Evolutionary conservation across 495 filamentous ascomycete genomes (phyloP).

Genomic region (Trypethelium eluteriae): DNA sequence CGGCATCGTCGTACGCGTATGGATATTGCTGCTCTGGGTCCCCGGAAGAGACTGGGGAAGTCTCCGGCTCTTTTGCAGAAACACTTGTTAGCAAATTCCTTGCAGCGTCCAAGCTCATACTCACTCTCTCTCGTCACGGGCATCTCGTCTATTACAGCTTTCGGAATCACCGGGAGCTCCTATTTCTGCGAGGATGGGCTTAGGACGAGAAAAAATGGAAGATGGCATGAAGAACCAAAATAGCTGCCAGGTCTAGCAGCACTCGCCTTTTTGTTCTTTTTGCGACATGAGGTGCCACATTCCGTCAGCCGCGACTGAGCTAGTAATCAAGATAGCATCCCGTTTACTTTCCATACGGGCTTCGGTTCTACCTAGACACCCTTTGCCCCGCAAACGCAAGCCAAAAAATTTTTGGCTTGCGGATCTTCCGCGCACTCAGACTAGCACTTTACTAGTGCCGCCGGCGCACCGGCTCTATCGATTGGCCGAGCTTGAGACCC

Average conservation of each 20-base stretch:
- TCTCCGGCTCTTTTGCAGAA: not conserved
- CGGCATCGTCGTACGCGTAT: conserved; percentile 14
- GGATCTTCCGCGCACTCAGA: not conserved
- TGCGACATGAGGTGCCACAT: too few species aligned
- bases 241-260: too few species aligned
- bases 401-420: not conserved
- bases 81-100: not conserved
- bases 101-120: not conserved
- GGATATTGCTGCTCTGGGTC: conserved; percentile 16
- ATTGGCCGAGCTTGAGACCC: too few species aligned
- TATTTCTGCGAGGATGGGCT: not conserved
- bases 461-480: too few species aligned
- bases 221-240: not conserved
- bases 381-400: not conserved
- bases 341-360: not conserved
- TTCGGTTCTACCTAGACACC: not conserved
- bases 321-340: not conserved
- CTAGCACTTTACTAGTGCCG: not conserved
- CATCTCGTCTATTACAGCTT: not conserved
- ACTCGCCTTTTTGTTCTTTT: too few species aligned
- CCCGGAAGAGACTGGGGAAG: conserved; percentile 16
- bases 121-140: not conserved
- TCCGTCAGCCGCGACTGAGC: not conserved
- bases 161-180: not conserved
- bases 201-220: not conserved